Evolutionary conservation across 1,284 basidiomycete genomes (phyloP), one percentile per base, ranked within the genome.

Genomic region (Fistulinella cinereoalba): DNA sequence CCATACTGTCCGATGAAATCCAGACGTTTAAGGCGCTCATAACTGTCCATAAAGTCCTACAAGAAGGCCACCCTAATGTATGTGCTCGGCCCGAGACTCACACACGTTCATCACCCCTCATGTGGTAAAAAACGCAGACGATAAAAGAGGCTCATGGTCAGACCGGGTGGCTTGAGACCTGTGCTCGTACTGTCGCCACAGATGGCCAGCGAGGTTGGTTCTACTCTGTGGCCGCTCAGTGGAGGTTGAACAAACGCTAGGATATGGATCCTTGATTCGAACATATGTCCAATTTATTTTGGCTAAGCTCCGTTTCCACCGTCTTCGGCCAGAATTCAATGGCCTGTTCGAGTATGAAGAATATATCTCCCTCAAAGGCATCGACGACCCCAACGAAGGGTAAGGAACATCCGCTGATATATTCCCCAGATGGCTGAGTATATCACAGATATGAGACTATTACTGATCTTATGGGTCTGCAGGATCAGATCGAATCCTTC

Each of bases 381-480:
- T 97, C 54, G 92, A 97, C 65, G 93, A 97, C 73, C 94, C 94
- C 9, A 97, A 97, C 64, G 94, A 97, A 75, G 94, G 94, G 92
- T 96, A 65, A 54, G 84, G 41, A n/a, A 31, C 40, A 43, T 47
- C 6, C 36, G 27, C 32, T 47, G 24, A 46, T 25, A 4, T 28
- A 41, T 19, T 47, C 50, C 12, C 13, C 39, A 36, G 37, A n/a
- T 31, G 13, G 10, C 57, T 65, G 18, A 64, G 41, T 13, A 12
- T 24, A 56, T 27, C 22, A 11, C 58, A 95, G 93, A 41, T 97
- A 95, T 60, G 94, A 97, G 69, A 97, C 93, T 1, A 97, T 97
- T 56, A 86, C 84, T 19, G 94, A 97, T 67, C 81, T 97, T 39
- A 97, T 97, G 94, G 84, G 83, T 22, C 74, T 97, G 38, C 94